Percentiles rank a stretch among this genome's conserved stretches.
Evolutionary conservation across 352 stramenopile genomes (phyloP).

Genomic region (Phytophthora capsici): DNA sequence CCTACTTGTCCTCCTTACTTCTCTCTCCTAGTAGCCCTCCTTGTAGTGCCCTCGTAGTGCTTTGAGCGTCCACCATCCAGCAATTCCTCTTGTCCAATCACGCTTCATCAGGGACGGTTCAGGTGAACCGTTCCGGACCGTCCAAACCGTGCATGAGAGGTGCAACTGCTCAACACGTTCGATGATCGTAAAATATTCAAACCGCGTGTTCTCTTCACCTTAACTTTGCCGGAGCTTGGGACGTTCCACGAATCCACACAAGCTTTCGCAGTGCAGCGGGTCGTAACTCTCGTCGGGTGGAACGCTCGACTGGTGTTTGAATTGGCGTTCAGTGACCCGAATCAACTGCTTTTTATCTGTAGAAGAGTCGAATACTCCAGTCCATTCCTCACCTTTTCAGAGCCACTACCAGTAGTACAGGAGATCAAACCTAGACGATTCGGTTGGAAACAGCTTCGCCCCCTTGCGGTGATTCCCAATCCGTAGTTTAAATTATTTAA

Average conservation of each 20-base stretch:
- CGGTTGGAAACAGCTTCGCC: background rate
- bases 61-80: too few species aligned
- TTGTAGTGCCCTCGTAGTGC: too few species aligned
- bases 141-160: too few species aligned
- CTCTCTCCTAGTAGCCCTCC: too few species aligned
- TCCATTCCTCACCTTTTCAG: conserved; percentile 25
- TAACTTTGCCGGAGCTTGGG: conserved; percentile 4
- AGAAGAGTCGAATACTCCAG: conserved; percentile 27
- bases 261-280: conserved; percentile 22
- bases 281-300: conserved; percentile 35
- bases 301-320: conserved; percentile 24
- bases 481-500: too few species aligned
- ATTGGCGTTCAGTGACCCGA: conserved; percentile 5
- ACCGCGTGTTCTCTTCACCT: conserved; percentile 15
- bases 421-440: background rate
- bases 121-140: too few species aligned
- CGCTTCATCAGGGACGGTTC: too few species aligned
- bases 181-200: conserved; percentile 17
- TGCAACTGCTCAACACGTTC: too few species aligned
- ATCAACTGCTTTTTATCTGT: conserved; percentile 31
- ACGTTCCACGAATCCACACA: conserved; percentile 13
- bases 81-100: too few species aligned
- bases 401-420: background rate
- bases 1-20: too few species aligned
- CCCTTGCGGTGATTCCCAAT: background rate